A percentile compares a stretch with the other conserved stretches of the same genome.
These are phyloP conservation scores for Moesziomyces sp. DNA, from an alignment of 1,284 basidiomycete species.

Conservation along the genomic window DNA sequence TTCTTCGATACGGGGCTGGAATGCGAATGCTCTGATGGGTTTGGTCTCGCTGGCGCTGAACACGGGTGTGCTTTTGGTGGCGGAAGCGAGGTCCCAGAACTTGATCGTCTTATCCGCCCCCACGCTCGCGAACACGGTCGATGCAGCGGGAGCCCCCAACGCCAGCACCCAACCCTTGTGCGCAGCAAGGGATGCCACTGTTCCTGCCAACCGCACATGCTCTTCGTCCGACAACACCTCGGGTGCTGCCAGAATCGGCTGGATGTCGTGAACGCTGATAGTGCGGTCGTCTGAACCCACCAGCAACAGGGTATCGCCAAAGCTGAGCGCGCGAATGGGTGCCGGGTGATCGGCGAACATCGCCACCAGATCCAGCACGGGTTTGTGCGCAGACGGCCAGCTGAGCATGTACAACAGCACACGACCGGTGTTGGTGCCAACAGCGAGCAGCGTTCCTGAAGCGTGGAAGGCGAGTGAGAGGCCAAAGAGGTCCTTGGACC, in stretches of 20 bases:
- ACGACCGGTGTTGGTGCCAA: slow-evolving; percentile 26
- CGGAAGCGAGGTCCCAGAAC: slow-evolving; percentile 38
- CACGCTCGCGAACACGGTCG: slow-evolving; percentile 28
- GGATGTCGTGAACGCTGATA: slow-evolving; percentile 38
- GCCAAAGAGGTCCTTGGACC: slow-evolving; percentile 30
- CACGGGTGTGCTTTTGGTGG: slow-evolving; percentile 32
- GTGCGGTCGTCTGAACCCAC: slow-evolving; percentile 40
- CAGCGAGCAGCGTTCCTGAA: slow-evolving; percentile 7
- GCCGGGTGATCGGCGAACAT: slow-evolving; percentile 33
- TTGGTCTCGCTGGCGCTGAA: slow-evolving; percentile 30
- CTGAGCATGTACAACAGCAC: slow-evolving; percentile 28
- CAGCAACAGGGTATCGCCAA: slow-evolving; percentile 21
- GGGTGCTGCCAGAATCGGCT: slow-evolving; percentile 7
- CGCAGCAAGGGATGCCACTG: slow-evolving; percentile 22
- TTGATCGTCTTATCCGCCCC: slow-evolving; percentile 40
- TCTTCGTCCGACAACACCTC: background rate
- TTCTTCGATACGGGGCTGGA: slow-evolving; percentile 14
- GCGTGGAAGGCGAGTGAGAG: slow-evolving; percentile 31
- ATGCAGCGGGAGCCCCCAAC: background rate
- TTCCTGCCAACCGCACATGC: slow-evolving; percentile 11
- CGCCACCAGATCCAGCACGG: slow-evolving; percentile 1
- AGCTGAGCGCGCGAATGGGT: slow-evolving; percentile 32
- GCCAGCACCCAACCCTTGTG: slow-evolving; percentile 42
- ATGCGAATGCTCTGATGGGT: slow-evolving; percentile 15
- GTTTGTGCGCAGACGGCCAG: background rate